These are phyloP conservation scores for Blastobotrys indianensis DNA, from an alignment of 1,139 yeast species.

Conservation along the genomic window DNA sequence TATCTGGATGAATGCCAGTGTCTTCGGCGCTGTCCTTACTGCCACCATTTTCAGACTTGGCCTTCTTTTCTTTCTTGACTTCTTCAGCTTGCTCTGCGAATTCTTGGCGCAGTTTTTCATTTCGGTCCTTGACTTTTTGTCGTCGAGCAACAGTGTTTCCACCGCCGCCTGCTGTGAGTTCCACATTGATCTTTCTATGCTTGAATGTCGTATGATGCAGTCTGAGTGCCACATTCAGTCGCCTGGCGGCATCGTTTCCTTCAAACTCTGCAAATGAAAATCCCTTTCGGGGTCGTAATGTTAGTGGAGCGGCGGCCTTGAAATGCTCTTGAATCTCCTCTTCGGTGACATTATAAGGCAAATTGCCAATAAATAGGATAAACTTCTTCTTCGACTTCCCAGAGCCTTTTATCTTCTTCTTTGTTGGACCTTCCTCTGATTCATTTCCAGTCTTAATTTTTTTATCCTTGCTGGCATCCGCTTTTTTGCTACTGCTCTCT, in stretches of 20 bases:
- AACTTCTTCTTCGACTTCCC: conserved; percentile 34
- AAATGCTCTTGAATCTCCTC: conserved; percentile 69
- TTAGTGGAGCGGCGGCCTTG: conserved; percentile 71
- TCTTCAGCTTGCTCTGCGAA: conserved; percentile 31
- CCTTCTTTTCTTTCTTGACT: conserved; percentile 21
- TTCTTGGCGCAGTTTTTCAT: conserved; percentile 67
- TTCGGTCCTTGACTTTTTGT: conserved; percentile 70
- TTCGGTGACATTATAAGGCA: conserved; percentile 66
- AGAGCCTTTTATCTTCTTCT: conserved; percentile 39
- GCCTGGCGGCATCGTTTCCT: conserved; percentile 58
- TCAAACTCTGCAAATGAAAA: conserved; percentile 90
- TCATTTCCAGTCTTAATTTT: conserved; percentile 15
- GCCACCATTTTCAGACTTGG: neutral
- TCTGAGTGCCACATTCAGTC: conserved; percentile 65
- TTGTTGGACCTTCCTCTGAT: conserved; percentile 31
- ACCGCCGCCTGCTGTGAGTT: conserved; percentile 96
- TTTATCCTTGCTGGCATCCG: conserved; percentile 11
- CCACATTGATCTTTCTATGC: conserved; percentile 81
- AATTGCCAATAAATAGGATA: conserved; percentile 84
- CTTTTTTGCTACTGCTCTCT: conserved; percentile 29
- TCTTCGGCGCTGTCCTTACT: conserved; percentile 1
- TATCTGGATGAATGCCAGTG: conserved; percentile 23
- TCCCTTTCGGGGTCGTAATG: conserved; percentile 73
- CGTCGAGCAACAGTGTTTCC: conserved; percentile 74
- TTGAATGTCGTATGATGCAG: conserved; percentile 70